Evolutionary conservation across 352 stramenopile genomes (phyloP).

Genomic region (Phytophthora chlamydospora): DNA sequence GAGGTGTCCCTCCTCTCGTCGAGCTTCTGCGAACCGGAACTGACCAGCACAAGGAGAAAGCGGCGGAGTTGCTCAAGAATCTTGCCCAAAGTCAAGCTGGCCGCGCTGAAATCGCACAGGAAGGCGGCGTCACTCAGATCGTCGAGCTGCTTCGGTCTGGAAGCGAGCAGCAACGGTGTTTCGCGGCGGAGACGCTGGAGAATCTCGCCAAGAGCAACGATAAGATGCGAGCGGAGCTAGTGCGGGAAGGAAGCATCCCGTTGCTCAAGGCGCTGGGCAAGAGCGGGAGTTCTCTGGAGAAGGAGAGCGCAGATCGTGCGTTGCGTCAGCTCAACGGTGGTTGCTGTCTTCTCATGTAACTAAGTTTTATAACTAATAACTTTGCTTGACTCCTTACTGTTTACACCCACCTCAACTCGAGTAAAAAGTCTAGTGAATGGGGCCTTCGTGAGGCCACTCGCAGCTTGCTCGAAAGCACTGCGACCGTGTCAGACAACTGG

Average conservation of each 20-base stretch:
- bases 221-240: constrained; percentile 11
- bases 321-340: constrained; percentile 7
- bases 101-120: not conserved
- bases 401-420: too few species aligned
- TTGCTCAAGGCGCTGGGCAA: constrained; percentile 1
- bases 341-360: constrained; percentile 7
- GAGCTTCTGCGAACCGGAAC: constrained; percentile 2
- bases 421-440: too few species aligned
- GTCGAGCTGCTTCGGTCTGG: constrained; percentile 4
- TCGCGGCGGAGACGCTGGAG: constrained; percentile 1
- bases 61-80: not conserved
- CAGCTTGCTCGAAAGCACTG: not conserved
- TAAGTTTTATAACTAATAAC: too few species aligned
- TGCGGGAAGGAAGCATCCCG: not conserved
- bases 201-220: constrained; percentile 9
- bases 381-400: too few species aligned
- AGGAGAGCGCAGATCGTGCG: constrained; percentile 3
- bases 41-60: not conserved
- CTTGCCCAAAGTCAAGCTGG: not conserved
- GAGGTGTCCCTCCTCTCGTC: not conserved
- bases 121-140: not conserved
- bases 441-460: not conserved
- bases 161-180: constrained; percentile 6
- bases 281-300: constrained; percentile 2
- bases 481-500: constrained; percentile 30